A percentile compares a stretch with the other conserved stretches of the same genome.
Conservation (phyloP, 2,329 filamentous ascomycete genomes). For the Madurella fahalii region DNA sequence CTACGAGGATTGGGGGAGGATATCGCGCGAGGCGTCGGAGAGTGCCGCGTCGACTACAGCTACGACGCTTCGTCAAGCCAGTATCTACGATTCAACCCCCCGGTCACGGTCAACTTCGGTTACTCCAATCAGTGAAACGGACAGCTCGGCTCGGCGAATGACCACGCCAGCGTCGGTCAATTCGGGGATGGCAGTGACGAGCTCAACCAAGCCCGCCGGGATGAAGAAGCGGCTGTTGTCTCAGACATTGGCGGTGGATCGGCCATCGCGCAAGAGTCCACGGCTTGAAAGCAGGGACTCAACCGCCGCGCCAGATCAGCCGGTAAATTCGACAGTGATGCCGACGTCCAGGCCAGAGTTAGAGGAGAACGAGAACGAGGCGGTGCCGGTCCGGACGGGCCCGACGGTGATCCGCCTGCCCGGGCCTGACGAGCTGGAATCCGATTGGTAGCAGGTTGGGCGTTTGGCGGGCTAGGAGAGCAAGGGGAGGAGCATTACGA, state of each 20-base stretch:
- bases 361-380: neutral
- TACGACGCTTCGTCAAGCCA: too few species aligned
- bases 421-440: neutral
- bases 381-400: neutral
- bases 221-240: slow-evolving; percentile 2
- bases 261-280: neutral
- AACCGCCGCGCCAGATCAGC: neutral
- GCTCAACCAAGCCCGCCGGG: neutral
- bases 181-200: neutral
- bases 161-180: neutral
- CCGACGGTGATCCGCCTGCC: slow-evolving; percentile 4
- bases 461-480: neutral
- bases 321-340: neutral
- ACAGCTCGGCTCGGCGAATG: neutral
- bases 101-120: neutral
- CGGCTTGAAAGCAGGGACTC: neutral
- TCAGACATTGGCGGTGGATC: neutral
- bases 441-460: neutral
- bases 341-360: neutral
- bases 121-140: neutral
- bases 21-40: neutral
- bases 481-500: neutral
- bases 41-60: neutral
- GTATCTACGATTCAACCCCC: too few species aligned
- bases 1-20: slow-evolving; percentile 25